These are phyloP conservation scores for Metschnikowia proteae DNA, from an alignment of 805 yeast species.

Conservation along the genomic window DNA sequence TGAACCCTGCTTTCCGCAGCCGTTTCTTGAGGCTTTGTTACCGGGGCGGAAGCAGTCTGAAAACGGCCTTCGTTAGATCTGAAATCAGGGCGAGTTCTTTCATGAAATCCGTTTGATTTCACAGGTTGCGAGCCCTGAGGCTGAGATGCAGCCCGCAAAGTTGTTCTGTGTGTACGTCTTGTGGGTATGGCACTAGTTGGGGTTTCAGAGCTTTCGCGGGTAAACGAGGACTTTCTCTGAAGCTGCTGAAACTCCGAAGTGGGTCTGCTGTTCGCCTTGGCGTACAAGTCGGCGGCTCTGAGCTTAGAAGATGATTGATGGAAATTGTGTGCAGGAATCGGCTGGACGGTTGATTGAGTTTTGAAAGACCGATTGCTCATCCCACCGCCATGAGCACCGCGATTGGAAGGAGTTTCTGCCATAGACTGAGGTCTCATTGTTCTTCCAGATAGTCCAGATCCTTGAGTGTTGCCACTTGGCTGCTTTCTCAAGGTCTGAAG, in stretches of 20 bases:
- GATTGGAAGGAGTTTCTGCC: slow-evolving; percentile 5
- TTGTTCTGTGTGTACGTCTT: slow-evolving; percentile 7
- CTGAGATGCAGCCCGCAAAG: slow-evolving; percentile 7
- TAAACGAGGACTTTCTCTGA: slow-evolving; percentile 53
- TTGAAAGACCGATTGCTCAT: slow-evolving; percentile 31
- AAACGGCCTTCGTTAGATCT: background rate
- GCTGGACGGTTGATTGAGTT: slow-evolving; percentile 24
- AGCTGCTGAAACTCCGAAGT: slow-evolving; percentile 37
- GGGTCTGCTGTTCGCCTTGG: slow-evolving; percentile 46
- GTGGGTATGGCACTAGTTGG: slow-evolving; percentile 1
- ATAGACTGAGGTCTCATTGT: slow-evolving; percentile 35
- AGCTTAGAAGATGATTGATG: slow-evolving; percentile 37
- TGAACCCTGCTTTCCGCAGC: background rate
- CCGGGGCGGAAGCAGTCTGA: background rate
- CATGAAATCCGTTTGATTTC: background rate
- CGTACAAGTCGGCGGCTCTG: slow-evolving; percentile 53
- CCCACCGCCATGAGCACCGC: slow-evolving; percentile 14
- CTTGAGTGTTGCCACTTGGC: slow-evolving; percentile 16
- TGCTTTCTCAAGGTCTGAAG: slow-evolving; percentile 27
- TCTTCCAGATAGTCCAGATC: slow-evolving; percentile 21
- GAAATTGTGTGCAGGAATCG: slow-evolving; percentile 37
- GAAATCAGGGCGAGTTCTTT: background rate
- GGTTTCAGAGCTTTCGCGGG: slow-evolving; percentile 30
- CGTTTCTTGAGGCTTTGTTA: background rate
- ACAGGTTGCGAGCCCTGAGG: background rate